Evolutionary conservation across 306 rosid genomes (phyloP).

Genomic region (Sechiopsis laciniata): DNA sequence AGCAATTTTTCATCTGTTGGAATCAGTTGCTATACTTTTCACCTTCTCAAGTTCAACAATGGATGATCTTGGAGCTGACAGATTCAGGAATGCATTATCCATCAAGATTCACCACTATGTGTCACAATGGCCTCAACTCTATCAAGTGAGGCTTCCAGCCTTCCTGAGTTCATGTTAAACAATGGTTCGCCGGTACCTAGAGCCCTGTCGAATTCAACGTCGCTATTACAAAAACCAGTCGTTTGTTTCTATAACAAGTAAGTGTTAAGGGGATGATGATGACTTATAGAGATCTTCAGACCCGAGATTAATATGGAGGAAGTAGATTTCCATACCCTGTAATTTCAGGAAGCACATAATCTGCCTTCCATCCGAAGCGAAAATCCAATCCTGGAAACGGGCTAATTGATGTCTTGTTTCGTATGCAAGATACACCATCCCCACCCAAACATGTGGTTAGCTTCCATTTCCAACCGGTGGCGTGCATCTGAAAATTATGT

Average conservation of each 20-base stretch:
- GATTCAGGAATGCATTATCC: not conserved
- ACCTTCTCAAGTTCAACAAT: slow-evolving; percentile 11
- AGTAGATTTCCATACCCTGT: no score
- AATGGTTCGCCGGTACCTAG: slow-evolving; percentile 77
- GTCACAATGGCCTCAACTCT: slow-evolving; percentile 28
- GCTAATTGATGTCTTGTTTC: no score
- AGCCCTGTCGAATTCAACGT: slow-evolving; percentile 40
- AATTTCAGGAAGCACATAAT: no score
- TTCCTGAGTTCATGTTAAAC: slow-evolving; percentile 86
- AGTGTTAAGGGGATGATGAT: no score
- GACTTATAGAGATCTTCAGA: no score
- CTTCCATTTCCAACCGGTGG: slow-evolving; percentile 98
- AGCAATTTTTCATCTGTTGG: not conserved
- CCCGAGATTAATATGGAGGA: no score
- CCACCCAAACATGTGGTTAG: slow-evolving; percentile 65
- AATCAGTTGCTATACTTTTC: not conserved
- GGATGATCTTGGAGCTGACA: not conserved
- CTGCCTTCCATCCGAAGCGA: no score
- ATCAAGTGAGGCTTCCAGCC: slow-evolving; percentile 35
- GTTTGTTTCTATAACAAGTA: no score
- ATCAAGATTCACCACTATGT: slow-evolving; percentile 39
- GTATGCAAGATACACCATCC: no score
- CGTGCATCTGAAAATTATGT: slow-evolving; percentile 71
- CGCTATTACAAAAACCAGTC: no score
- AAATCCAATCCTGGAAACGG: no score